phyloP scores from a whole-genome alignment of 1,284 basidiomycete genomes.

The Mycena sp. region DNA sequence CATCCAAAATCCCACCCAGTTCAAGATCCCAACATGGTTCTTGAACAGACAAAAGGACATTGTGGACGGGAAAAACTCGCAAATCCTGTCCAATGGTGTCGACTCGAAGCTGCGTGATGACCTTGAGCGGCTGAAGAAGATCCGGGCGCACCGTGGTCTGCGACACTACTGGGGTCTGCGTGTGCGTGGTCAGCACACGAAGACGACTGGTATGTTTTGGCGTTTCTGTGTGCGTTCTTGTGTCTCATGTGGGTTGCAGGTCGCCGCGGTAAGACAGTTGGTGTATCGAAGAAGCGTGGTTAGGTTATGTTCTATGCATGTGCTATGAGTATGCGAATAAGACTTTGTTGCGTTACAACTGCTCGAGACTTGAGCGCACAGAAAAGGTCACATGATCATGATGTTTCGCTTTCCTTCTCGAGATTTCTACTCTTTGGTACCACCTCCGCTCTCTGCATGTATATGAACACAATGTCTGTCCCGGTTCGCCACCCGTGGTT shows the following conservation, averaged over 20 bases:
- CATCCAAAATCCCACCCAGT: conserved; percentile 99
- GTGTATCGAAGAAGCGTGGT: conserved; percentile 93
- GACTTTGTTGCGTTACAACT: background rate
- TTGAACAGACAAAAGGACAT: conserved; percentile 99
- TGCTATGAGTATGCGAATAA: conserved; percentile 19
- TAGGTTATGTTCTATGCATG: conserved; percentile 51
- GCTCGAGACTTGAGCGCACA: background rate
- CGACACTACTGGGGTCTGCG: conserved; percentile 97
- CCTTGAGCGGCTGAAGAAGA: conserved; percentile 99
- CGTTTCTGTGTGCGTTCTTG: background rate
- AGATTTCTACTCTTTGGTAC: no score
- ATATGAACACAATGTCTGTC: conserved; percentile 9
- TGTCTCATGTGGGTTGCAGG: conserved; percentile 51
- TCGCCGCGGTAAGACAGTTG: conserved; percentile 91
- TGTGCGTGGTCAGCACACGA: conserved; percentile 98
- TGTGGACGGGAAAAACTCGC: conserved; percentile 95
- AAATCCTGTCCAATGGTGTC: conserved; percentile 96
- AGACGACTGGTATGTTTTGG: conserved; percentile 94
- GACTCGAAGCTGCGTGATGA: conserved; percentile 99
- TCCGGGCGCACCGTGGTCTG: conserved; percentile 97
- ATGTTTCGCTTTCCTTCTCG: no score
- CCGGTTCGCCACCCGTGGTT: conserved; percentile 27
- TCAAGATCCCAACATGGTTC: conserved; percentile 99
- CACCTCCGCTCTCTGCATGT: no score
- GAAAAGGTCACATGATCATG: conserved; percentile 22